A percentile compares a stretch with the other conserved stretches of the same genome.
Evolutionary conservation across 768 basidiomycete species (phyloP).

Genomic region (Collybiopsis luxurians): DNA sequence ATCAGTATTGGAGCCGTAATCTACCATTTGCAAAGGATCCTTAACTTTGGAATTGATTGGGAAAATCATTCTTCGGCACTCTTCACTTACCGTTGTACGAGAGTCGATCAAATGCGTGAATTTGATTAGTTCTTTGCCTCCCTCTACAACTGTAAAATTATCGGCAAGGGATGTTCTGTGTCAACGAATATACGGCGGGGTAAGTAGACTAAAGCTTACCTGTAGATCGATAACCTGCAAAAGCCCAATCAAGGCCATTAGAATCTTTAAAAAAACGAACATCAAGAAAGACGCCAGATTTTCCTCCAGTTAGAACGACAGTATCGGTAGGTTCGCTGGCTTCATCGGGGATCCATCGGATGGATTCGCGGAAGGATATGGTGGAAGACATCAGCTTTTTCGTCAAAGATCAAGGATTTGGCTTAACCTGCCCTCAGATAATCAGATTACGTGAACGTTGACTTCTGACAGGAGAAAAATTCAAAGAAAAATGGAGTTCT

Average conservation of each 20-base stretch:
- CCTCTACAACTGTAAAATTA: neutral
- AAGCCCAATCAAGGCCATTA: constrained; percentile 32
- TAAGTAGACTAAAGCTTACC: neutral
- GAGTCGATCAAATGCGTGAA: constrained; percentile 33
- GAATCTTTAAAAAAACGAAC: constrained; percentile 29
- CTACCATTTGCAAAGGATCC: constrained; percentile 18
- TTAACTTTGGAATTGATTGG: neutral
- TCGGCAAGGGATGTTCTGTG: no score
- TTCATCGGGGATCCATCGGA: constrained; percentile 30
- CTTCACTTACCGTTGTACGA: constrained; percentile 21
- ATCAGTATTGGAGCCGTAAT: constrained; percentile 23
- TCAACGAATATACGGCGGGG: no score
- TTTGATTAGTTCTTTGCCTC: constrained; percentile 15
- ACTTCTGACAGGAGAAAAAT: no score
- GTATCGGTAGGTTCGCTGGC: constrained; percentile 33
- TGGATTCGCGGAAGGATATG: constrained; percentile 18
- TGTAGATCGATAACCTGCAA: constrained; percentile 31
- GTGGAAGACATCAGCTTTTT: constrained; percentile 6
- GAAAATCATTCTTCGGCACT: neutral
- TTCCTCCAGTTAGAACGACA: constrained; percentile 28
- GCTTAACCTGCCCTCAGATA: neutral
- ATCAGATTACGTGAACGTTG: no score
- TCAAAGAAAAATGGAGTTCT: no score
- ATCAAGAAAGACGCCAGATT: constrained; percentile 31
- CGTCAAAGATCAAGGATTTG: neutral